Base-by-base conservation (phyloP, 2,329 filamentous ascomycete species). In the Cryphonectria naterciae region DNA sequence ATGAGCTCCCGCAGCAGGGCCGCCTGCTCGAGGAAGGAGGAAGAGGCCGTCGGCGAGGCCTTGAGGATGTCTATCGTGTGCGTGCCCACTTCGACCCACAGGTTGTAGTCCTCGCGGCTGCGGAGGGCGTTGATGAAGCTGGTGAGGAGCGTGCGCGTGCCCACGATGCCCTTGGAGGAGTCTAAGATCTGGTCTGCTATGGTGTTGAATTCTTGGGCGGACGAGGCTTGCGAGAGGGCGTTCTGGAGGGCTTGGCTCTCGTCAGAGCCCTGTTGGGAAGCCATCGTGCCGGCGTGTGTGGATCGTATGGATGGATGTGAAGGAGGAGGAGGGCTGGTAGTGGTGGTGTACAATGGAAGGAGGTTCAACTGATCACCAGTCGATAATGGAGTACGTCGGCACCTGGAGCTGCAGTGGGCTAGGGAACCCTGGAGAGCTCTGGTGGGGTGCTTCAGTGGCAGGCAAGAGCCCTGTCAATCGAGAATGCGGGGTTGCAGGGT, bases 21-120 rank as follows among this genome's bases (percentile, higher is more conserved):
- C 76, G 92, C 90, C 80, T 97, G 94, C 80, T 98, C 95, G 81
- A 96, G 90, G 77, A 94, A 96, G 1, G 91, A 92, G 43, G 79
- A 92, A 81, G 81, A 91, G 56, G 78, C 72, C 39, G 79, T 89
- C 83, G 73, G 63, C 74, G 80, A 92, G 81, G 79, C 86, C 80
- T 82, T 77, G 67, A 98, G 87, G 60, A 89, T 84, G 66, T 86
- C 83, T 58, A 97, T 87, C n/a, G 93, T 88, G 78, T 92, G 89
- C 76, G 88, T 86, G 76, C 93, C 94, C 63, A 94, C 92, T 74
- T 90, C 88, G 76, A 97, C 92, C 82, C 91, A 92, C 73, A 91
- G 83, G 72, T 92, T 88, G 58, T 89, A 81, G 75, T 89, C 86
- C 52, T 86, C 80, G 70, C 94, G 83, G 28, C 82, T 81, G 72